phyloP scores from a whole-genome alignment of 225 moss, liverwort and hornwort species.

The Thuidium tamariscinum region DNA sequence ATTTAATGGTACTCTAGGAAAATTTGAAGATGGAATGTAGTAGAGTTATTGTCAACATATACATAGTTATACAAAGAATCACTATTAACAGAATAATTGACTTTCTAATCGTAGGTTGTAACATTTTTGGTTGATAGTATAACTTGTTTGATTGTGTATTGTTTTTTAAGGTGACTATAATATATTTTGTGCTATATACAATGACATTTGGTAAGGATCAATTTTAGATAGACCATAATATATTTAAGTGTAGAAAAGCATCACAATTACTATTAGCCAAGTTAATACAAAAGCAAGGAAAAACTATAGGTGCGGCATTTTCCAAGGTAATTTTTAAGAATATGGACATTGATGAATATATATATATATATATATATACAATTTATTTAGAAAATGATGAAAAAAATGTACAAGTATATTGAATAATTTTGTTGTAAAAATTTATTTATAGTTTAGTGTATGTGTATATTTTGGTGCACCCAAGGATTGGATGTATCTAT shows the following conservation, averaged over 20 bases:
- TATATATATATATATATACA: background rate
- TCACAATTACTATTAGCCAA: too few species aligned
- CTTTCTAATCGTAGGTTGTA: rapidly evolving
- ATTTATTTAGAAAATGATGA: background rate
- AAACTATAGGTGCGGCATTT: rapidly evolving
- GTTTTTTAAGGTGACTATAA: background rate
- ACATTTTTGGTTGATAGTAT: background rate
- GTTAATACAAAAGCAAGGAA: background rate
- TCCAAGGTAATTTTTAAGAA: too few species aligned
- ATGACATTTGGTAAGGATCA: background rate
- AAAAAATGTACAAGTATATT: too few species aligned
- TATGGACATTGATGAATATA: background rate
- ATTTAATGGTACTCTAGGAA: rapidly evolving
- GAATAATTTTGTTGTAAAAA: background rate
- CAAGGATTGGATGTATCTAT: rapidly evolving
- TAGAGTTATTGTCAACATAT: background rate
- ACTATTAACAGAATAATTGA: background rate
- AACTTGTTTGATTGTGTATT: background rate
- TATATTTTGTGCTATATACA: background rate
- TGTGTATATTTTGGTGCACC: background rate
- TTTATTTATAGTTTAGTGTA: background rate
- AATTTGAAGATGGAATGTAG: background rate
- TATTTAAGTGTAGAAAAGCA: background rate
- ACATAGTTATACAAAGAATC: background rate
- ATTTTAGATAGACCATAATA: background rate